Evolutionary conservation across 768 basidiomycete genomes (phyloP), one percentile per base, ranked within the genome.

Genomic region (Plicaturopsis crispa): DNA sequence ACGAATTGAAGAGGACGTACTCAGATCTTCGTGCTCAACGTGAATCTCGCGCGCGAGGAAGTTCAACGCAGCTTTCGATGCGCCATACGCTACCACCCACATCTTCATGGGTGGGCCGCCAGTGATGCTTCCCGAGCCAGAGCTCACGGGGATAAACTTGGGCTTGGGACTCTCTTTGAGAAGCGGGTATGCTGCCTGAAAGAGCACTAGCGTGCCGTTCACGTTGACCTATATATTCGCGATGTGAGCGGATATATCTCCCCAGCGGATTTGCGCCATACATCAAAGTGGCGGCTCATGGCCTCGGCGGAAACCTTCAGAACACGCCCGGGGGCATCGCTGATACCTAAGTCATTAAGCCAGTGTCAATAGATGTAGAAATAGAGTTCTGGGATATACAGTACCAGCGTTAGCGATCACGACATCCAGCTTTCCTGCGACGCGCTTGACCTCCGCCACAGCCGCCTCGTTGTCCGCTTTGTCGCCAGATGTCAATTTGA

Each of bases 131-230:
- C 3, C 4, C 14, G 12, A 21, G 26, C 7, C 4, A 33, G 22
- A 14, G 4, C 20, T 16, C n/a, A 35, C 24, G 34, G 24, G 3
- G 11, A 33, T 33, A 24, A 41, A 35, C 11, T 21, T 8, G 17
- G 33, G 40, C 14, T 20, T 17, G 32, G 18, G 31, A 13, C 20
- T 23, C 2, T 21, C 37, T 20, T 18, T 17, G 19, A 40, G 39
- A 6, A 40, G 39, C 24, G 13, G 21, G 14, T 40, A 32, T 18
- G 39, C 39, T 3, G 39, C 39, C 24, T 40, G 39, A 24, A 40
- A 40, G 5, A 40, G 39, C 6, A 35, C 32, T 11, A 40, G 14
- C 11, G 21, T 34, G 33, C 39, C 39, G 6, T 22, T n/a, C 2
- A 32, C 33, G 24, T 40, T 40, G 10, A 33, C 33, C 24, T 41